A percentile compares a stretch with the other conserved stretches of the same genome.
These are phyloP conservation scores for Cyclanthera cordifolia DNA, from an alignment of 306 rosid species.

Conservation along the genomic window DNA sequence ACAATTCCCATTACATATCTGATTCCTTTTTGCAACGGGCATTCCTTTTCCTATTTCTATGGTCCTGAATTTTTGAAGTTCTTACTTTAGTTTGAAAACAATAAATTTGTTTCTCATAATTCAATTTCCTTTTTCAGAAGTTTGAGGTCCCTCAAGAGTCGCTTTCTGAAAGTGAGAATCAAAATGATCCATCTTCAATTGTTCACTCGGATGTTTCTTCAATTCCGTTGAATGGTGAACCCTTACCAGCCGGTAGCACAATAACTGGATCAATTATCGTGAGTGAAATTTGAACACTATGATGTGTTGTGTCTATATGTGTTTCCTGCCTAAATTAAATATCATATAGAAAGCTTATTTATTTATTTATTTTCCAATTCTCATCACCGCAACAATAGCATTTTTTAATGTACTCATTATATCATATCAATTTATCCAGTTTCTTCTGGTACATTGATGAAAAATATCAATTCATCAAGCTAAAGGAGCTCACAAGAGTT, in stretches of 20 bases:
- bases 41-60: not conserved
- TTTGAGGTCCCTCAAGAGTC: conserved; percentile 34
- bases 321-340: conserved; percentile 12
- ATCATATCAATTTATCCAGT: not conserved
- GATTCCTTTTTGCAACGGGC: not conserved
- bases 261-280: conserved; percentile 75
- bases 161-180: conserved; percentile 48
- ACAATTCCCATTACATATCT: not conserved
- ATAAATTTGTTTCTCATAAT: conserved; percentile 4
- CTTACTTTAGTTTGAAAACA: not conserved
- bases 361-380: not conserved
- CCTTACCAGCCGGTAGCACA: conserved; percentile 58
- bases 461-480: not conserved
- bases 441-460: too few species aligned
- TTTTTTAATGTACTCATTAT: not conserved
- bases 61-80: not conserved
- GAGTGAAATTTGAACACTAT: conserved; percentile 47
- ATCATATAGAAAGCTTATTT: not conserved
- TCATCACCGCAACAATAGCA: not conserved
- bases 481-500: not conserved
- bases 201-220: conserved; percentile 41
- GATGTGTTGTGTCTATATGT: conserved; percentile 20
- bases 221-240: conserved; percentile 79
- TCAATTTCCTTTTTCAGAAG: conserved; percentile 34
- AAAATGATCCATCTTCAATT: conserved; percentile 35